phyloP scores from a whole-genome alignment of 2,329 filamentous ascomycete species.

The Claviceps sp. region DNA sequence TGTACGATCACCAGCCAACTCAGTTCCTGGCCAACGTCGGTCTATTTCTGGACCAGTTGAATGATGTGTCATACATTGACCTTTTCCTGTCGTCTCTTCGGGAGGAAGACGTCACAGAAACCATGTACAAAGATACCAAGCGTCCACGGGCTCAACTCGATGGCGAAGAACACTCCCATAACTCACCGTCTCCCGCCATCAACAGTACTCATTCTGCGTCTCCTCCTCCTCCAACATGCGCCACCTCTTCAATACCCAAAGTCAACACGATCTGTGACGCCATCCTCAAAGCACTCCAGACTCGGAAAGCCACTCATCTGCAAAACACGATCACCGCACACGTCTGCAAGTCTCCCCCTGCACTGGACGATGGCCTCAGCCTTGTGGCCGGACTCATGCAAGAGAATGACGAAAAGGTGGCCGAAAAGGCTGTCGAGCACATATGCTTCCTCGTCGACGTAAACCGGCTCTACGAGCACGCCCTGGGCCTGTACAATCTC shows the following conservation, averaged over 20 bases:
- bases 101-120: constrained; percentile 88
- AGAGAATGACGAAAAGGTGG: constrained; percentile 52
- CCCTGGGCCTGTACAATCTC: constrained; percentile 81
- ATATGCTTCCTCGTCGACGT: constrained; percentile 96
- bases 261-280: constrained; percentile 83
- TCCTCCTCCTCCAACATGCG: constrained; percentile 6
- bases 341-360: constrained; percentile 84
- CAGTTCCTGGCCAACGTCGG: constrained; percentile 69
- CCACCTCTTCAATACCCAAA: constrained; percentile 33
- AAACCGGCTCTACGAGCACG: constrained; percentile 80
- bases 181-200: constrained; percentile 6
- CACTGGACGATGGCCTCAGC: constrained; percentile 69
- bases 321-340: constrained; percentile 93
- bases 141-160: constrained; percentile 17
- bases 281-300: constrained; percentile 54
- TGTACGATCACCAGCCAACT: constrained; percentile 82
- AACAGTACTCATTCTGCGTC: not conserved
- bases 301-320: constrained; percentile 49
- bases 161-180: constrained; percentile 1
- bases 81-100: constrained; percentile 78
- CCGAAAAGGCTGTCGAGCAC: constrained; percentile 84
- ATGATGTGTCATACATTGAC: constrained; percentile 71
- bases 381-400: constrained; percentile 66
- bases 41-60: constrained; percentile 72
- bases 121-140: constrained; percentile 83